A percentile compares a stretch with the other conserved stretches of the same genome.
phyloP scores from a whole-genome alignment of 2,329 filamentous ascomycete species.

The Didymosphaeria variabile region DNA sequence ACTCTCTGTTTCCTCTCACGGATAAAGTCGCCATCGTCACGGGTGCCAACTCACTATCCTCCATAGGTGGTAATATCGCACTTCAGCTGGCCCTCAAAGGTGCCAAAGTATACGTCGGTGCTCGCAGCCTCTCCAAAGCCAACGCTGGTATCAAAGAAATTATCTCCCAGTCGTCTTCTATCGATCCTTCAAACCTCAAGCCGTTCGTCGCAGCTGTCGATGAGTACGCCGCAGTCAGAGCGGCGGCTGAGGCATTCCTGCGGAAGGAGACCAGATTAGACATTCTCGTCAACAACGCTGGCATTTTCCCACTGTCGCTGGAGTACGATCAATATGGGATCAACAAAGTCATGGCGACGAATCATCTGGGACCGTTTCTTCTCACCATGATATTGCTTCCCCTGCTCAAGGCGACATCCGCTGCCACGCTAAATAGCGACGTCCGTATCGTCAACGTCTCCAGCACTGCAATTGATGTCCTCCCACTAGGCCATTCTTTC shows the following conservation, averaged over 20 bases:
- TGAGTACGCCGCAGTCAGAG: constrained; percentile 52
- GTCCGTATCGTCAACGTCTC: constrained; percentile 53
- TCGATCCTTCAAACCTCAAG: constrained; percentile 34
- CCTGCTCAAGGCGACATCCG: constrained; percentile 42
- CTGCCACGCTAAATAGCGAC: constrained; percentile 35
- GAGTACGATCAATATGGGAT: constrained; percentile 24
- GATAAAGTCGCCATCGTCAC: constrained; percentile 22
- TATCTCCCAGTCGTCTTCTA: constrained; percentile 12
- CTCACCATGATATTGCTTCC: constrained; percentile 49
- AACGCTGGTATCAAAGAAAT: constrained; percentile 20
- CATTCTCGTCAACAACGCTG: constrained; percentile 48
- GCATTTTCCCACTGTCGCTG: constrained; percentile 30
- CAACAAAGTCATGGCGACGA: constrained; percentile 44
- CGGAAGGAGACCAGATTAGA: constrained; percentile 51
- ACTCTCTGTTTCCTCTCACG: constrained; percentile 8
- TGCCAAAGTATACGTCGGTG: constrained; percentile 25
- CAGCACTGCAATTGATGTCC: constrained; percentile 20
- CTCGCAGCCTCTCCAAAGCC: constrained; percentile 20
- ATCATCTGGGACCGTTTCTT: constrained; percentile 50
- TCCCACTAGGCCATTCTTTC: constrained; percentile 4
- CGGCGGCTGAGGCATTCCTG: constrained; percentile 47
- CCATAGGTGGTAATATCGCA: constrained; percentile 20
- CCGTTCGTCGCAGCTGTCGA: constrained; percentile 43
- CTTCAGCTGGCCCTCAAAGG: constrained; percentile 21
- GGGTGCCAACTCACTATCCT: constrained; percentile 19